Conservation (phyloP, 768 basidiomycete species). For the Chalciporus pseudorubinellus region DNA sequence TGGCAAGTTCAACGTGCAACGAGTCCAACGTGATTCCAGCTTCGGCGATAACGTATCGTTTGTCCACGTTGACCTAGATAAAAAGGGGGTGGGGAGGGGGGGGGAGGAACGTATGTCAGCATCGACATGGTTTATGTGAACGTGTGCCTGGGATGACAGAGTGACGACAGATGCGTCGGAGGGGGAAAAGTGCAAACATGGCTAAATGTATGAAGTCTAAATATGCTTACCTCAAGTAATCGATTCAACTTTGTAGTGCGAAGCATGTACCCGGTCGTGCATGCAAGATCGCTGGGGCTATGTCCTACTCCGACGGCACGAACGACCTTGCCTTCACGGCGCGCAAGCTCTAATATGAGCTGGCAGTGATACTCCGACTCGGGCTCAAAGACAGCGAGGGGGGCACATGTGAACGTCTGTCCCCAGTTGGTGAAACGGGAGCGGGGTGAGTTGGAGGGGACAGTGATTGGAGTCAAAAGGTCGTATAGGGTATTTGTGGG, state of each 20-base stretch:
- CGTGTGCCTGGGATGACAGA: background rate
- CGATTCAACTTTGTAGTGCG: constrained; percentile 70
- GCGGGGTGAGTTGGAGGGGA: constrained; percentile 38
- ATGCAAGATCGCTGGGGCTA: constrained; percentile 90
- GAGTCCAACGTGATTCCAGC: constrained; percentile 76
- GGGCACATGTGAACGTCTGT: constrained; percentile 66
- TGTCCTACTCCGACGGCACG: constrained; percentile 90
- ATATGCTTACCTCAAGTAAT: constrained; percentile 68
- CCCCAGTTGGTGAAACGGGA: constrained; percentile 85
- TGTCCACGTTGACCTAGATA: constrained; percentile 65
- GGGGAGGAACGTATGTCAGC: constrained; percentile 1
- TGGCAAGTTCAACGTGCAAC: constrained; percentile 66
- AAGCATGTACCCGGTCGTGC: constrained; percentile 85
- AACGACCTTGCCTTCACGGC: constrained; percentile 65
- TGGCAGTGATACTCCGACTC: constrained; percentile 64
- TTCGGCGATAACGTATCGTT: constrained; percentile 65
- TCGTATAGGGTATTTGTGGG: constrained; percentile 48
- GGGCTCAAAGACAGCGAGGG: constrained; percentile 75
- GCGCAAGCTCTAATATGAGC: constrained; percentile 77
- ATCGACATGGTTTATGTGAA: background rate
- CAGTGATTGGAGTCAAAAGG: constrained; percentile 54
- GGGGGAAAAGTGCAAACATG: constrained; percentile 12
- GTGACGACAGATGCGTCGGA: background rate
- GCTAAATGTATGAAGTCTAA: constrained; percentile 17
- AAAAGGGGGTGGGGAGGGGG: constrained; percentile 1